Base-by-base conservation (phyloP, 2,329 filamentous ascomycete species). In the Monosporascus sp. region DNA sequence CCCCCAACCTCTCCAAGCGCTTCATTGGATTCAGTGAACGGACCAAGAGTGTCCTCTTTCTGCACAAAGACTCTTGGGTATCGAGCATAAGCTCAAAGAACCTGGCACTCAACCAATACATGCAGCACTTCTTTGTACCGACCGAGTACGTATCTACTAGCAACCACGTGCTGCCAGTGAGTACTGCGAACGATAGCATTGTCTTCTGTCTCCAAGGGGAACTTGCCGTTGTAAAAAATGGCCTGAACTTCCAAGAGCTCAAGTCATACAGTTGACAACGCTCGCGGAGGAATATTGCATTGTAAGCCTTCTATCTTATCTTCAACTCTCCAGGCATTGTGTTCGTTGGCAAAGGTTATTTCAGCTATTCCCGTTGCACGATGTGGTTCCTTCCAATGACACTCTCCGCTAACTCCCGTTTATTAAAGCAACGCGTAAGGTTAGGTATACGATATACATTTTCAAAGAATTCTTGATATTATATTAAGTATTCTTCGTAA, bases 111-210 rank as follows among this genome's bases (percentile, higher is more conserved):
- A 41, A 51, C 3, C 50, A 37, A 1, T 60, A 58, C 37, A 54
- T 11, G 7, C 55, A 54, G 31, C 58, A 62, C 28, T 61, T 60
- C n/a, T 62, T 62, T 20, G 51, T 53, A 7, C 58, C 59, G 0
- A 57, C 49, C n/a, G 62, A 63, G 46, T 58, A 55, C 24, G 20
- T 57, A 14, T 47, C 57, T 3, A 57, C 49, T n/a, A 52, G 50
- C 18, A 46, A 56, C 46, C 51, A 64, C 48, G 48, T 59, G 63
- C 8, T 73, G 66, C 52, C 68, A 67, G 31, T 74, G 7, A 49
- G 31, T 8, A 48, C 56, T 3, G 22, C 37, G 3, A 46, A 52
- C n/a, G 55, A 57, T 37, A 51, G 51, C 17, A 20, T 58, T 17
- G 44, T 60, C 1, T 62, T 61, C 48, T 58, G 52, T 50, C 43